Evolutionary conservation across 139 green algal species (phyloP).

Genomic region (Micractinium conductrix): DNA sequence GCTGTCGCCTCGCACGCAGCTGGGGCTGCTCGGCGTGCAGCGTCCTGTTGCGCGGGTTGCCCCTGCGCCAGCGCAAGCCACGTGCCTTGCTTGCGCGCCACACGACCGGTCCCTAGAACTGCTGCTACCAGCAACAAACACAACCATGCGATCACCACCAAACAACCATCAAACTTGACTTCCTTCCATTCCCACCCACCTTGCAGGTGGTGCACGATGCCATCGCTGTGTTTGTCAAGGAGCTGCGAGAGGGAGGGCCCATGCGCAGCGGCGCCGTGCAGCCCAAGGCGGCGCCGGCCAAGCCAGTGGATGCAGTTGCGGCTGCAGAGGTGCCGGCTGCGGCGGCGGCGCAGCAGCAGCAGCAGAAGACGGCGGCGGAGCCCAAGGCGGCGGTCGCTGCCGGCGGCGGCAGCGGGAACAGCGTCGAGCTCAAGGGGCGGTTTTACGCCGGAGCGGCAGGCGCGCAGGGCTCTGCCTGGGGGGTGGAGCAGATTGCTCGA

Average conservation of each 20-base stretch:
- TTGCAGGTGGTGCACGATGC: constrained; percentile 55
- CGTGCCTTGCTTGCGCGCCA: too few species aligned
- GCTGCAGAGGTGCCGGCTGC: background rate
- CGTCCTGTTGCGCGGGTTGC: too few species aligned
- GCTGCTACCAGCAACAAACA: too few species aligned
- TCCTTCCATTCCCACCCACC: too few species aligned
- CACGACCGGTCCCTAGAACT: too few species aligned
- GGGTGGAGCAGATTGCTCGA: too few species aligned
- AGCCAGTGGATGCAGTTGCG: constrained; percentile 5
- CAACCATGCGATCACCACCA: too few species aligned
- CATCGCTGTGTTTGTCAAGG: constrained; percentile 66
- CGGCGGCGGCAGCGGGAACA: constrained; percentile 26
- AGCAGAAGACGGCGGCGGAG: constrained; percentile 19
- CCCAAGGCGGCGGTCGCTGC: too few species aligned
- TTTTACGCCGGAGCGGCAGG: constrained; percentile 68
- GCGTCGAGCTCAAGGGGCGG: constrained; percentile 66
- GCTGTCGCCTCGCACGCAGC: background rate
- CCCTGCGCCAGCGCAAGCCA: too few species aligned
- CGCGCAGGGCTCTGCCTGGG: background rate
- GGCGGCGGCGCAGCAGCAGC: background rate
- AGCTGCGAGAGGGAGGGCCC: constrained; percentile 70
- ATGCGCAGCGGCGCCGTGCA: constrained; percentile 15
- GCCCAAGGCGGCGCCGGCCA: constrained; percentile 10
- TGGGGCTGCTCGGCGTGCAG: background rate
- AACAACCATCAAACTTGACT: too few species aligned